These are phyloP conservation scores for Pseudoscleropodium purum DNA, from an alignment of 225 moss, liverwort and hornwort genomes.

Conservation along the genomic window DNA sequence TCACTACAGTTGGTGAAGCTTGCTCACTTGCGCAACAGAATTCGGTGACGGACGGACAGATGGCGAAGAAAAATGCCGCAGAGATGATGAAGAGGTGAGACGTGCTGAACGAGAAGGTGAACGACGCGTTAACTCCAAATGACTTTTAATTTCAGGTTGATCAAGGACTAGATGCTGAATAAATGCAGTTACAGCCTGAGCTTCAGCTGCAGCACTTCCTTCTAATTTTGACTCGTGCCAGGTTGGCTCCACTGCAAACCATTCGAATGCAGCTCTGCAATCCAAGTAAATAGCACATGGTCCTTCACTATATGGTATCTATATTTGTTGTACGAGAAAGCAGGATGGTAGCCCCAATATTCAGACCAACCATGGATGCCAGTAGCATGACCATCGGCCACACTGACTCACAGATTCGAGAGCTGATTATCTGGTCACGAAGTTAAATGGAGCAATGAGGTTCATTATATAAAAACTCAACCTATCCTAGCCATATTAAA, in stretches of 20 bases:
- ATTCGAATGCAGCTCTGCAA: constrained; percentile 65
- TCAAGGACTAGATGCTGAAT: constrained; percentile 39
- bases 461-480: neutral
- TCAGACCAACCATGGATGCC: neutral
- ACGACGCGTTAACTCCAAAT: constrained; percentile 19
- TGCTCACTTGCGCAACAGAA: constrained; percentile 10
- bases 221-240: constrained; percentile 53
- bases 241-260: constrained; percentile 68
- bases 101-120: constrained; percentile 34
- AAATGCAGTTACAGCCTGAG: constrained; percentile 53
- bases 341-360: neutral
- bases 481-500: neutral
- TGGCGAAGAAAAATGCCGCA: constrained; percentile 15
- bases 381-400: neutral
- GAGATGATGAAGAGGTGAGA: constrained; percentile 24
- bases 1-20: neutral
- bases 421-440: neutral
- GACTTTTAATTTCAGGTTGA: constrained; percentile 21
- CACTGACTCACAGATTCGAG: neutral
- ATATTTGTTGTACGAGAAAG: neutral
- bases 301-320: neutral
- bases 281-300: neutral
- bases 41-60: neutral
- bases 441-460: neutral
- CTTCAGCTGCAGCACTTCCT: constrained; percentile 58